Evolutionary conservation across 176 grass and related monocot genomes (phyloP), one percentile per base, ranked within the genome.

Genomic region (Cocos nucifera): DNA sequence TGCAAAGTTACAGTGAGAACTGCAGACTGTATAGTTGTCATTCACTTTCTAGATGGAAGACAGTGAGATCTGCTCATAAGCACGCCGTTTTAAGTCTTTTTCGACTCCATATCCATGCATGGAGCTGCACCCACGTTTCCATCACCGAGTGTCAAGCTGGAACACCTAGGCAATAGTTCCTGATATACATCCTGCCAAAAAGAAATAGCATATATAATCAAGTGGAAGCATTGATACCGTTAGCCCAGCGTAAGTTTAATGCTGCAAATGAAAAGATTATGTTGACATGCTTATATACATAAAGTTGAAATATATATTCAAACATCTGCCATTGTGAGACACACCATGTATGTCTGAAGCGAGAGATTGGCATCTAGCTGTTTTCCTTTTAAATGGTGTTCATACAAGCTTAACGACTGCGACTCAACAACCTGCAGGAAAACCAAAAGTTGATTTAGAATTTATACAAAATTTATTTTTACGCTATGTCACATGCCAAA

Each of bases 331-430:
- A 21, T 48, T 17, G 56, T 20, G 8, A 71, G 50, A 61, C 75
- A 61, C 54, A 84, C 76, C 76, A 66, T 79, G 76, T 84, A 84
- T 17, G 82, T 79, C 30, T 79, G 71, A 71, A 84, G 81, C 61
- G 79, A 62, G 51, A 75, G 55, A 54, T 79, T 28, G 26, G 76
- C 75, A 66, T 71, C 15, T 56, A 79, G 74, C 17, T 79, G 71
- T 75, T 79, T 75, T 58, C 71, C 71, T 48, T 16, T 62, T 26
- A 61, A 62, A 75, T 84, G 75, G n/a, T 22, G 57, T 23, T 71
- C 66, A 66, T 84, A 84, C 20, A 72, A 57, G 75, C 66, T 61
- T 66, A 79, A 79, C 66, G 75, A 67, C 62, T 75, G 76, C 75
- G 55, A 61, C 28, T 58, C 75, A 67, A 84, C 71, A 75, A 28